These are phyloP conservation scores for Ascochyta lentis DNA, from an alignment of 2,329 filamentous ascomycete genomes.

Conservation along the genomic window DNA sequence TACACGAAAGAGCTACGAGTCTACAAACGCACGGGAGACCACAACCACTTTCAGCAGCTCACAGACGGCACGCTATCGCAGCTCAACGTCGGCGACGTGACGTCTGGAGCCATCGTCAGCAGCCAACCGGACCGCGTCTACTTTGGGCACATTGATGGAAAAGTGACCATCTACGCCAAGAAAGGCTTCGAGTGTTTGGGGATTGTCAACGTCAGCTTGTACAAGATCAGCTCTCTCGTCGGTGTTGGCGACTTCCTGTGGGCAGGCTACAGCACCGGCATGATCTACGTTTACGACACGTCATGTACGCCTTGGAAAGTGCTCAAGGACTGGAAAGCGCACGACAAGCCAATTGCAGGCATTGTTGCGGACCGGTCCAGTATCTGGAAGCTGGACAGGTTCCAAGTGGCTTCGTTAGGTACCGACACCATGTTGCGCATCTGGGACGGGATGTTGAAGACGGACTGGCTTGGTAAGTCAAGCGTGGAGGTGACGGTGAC, in stretches of 20 bases:
- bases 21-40: slow-evolving; percentile 75
- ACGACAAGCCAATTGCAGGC: slow-evolving; percentile 80
- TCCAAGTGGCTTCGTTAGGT: slow-evolving; percentile 86
- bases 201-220: slow-evolving; percentile 84
- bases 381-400: slow-evolving; percentile 81
- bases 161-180: slow-evolving; percentile 89
- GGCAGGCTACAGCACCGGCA: slow-evolving; percentile 94
- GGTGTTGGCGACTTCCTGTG: slow-evolving; percentile 84
- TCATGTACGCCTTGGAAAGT: slow-evolving; percentile 82
- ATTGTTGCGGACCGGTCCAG: slow-evolving; percentile 81
- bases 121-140: slow-evolving; percentile 81
- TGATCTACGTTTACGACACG: slow-evolving; percentile 91
- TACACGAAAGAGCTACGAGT: slow-evolving; percentile 86
- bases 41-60: slow-evolving; percentile 75
- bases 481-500: neutral
- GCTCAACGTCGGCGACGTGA: slow-evolving; percentile 82
- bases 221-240: slow-evolving; percentile 89
- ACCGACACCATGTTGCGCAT: slow-evolving; percentile 82
- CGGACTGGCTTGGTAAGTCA: slow-evolving; percentile 81
- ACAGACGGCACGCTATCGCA: slow-evolving; percentile 73
- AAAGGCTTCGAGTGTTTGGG: slow-evolving; percentile 78
- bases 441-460: slow-evolving; percentile 92
- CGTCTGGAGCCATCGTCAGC: slow-evolving; percentile 77
- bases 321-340: slow-evolving; percentile 94
- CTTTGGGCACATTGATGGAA: slow-evolving; percentile 91